These are phyloP conservation scores for Canariomyces notabilis DNA, from an alignment of 2,329 filamentous ascomycete genomes.

Conservation along the genomic window DNA sequence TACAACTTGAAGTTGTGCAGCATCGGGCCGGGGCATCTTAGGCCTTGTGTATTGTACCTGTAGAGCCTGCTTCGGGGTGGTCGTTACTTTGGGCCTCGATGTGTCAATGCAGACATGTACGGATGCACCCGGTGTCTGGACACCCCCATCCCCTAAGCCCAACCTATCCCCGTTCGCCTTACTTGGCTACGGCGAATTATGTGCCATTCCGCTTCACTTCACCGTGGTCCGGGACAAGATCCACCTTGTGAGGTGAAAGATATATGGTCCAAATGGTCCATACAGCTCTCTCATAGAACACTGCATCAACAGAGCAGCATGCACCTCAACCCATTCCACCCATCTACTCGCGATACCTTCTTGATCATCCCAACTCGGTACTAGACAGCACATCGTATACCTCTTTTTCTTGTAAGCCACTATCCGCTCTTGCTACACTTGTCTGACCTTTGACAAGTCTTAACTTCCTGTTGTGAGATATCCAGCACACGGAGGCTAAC, in stretches of 20 bases:
- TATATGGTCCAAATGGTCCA: constrained; percentile 5
- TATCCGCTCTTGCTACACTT: not conserved
- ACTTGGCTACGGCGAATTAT: constrained; percentile 15
- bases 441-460: not conserved
- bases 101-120: not conserved
- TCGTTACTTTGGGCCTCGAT: not conserved
- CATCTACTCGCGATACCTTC: not conserved
- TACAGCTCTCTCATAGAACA: not conserved
- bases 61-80: not conserved
- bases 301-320: not conserved
- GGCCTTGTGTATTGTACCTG: not conserved
- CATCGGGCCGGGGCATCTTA: constrained; percentile 6
- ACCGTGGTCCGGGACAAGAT: not conserved
- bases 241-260: not conserved
- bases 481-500: not conserved
- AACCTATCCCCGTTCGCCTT: constrained; percentile 11
- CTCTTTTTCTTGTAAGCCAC: not conserved
- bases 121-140: constrained; percentile 2
- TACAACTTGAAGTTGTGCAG: constrained; percentile 3
- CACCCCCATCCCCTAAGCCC: constrained; percentile 1
- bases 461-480: not conserved
- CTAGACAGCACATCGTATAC: not conserved
- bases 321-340: not conserved
- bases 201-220: constrained; percentile 18
- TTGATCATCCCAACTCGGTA: not conserved